Percentiles rank a stretch among this genome's conserved stretches.
These are phyloP conservation scores for Seiridium unicorne DNA, from an alignment of 2,329 filamentous ascomycete genomes.

Conservation along the genomic window DNA sequence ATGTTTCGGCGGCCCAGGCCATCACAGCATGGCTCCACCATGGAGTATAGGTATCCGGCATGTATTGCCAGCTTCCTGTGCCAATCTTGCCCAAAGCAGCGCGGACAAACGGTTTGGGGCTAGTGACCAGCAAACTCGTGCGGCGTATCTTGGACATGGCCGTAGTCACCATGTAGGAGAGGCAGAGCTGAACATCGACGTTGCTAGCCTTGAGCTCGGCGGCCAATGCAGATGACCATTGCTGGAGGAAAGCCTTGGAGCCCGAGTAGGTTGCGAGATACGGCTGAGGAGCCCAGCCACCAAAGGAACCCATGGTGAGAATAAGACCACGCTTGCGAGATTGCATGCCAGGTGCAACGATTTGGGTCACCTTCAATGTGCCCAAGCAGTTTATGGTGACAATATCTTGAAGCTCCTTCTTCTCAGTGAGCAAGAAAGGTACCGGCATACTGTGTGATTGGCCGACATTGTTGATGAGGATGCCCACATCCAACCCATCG, in stretches of 20 bases:
- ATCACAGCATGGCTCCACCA: slow-evolving; percentile 91
- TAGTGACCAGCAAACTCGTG: slow-evolving; percentile 75
- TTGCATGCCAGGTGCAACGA: slow-evolving; percentile 81
- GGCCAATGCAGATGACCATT: slow-evolving; percentile 87
- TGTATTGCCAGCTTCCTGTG: slow-evolving; percentile 72
- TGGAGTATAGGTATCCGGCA: slow-evolving; percentile 82
- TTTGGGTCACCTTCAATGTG: slow-evolving; percentile 83
- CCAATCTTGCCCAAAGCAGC: slow-evolving; percentile 79
- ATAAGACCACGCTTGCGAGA: slow-evolving; percentile 84
- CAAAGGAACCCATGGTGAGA: slow-evolving; percentile 96
- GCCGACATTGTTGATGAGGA: slow-evolving; percentile 96
- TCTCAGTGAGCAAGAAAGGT: slow-evolving; percentile 76
- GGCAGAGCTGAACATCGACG: slow-evolving; percentile 85
- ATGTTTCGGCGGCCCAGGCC: slow-evolving; percentile 74
- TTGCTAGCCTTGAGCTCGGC: slow-evolving; percentile 78
- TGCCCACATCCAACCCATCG: slow-evolving; percentile 73
- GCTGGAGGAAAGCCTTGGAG: slow-evolving; percentile 96
- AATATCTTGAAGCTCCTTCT: slow-evolving; percentile 82
- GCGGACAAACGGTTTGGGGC: slow-evolving; percentile 77
- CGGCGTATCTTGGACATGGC: slow-evolving; percentile 96
- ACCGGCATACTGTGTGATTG: slow-evolving; percentile 92
- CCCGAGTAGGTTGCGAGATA: slow-evolving; percentile 94
- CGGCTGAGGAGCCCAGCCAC: slow-evolving; percentile 86
- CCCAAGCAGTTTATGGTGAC: slow-evolving; percentile 93
- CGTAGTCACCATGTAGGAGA: slow-evolving; percentile 90